Percentiles rank a stretch among this genome's conserved stretches.
phyloP scores from a whole-genome alignment of 2,329 filamentous ascomycete genomes.

The Elsinoe australis region DNA sequence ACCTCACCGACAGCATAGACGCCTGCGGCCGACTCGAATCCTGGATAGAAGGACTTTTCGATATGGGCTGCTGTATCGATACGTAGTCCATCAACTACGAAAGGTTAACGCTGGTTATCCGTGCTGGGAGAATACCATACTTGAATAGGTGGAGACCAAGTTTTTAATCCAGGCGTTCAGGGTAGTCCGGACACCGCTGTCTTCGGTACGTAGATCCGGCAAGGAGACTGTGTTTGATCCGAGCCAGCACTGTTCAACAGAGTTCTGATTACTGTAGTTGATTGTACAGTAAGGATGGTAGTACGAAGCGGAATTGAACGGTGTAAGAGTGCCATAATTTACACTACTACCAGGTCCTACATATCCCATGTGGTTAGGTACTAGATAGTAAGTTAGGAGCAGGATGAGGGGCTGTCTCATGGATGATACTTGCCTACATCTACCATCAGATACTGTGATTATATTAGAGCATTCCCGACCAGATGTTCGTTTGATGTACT shows the following conservation, averaged over 20 bases:
- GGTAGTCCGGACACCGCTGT: conserved; percentile 40
- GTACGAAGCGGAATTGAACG: conserved; percentile 35
- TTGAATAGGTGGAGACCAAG: conserved; percentile 52
- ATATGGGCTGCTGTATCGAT: conserved; percentile 43
- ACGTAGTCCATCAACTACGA: conserved; percentile 43
- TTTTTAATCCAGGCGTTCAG: conserved; percentile 52
- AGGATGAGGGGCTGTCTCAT: too few species aligned
- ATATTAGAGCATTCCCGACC: background rate
- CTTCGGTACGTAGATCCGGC: conserved; percentile 53
- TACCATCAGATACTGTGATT: conserved; percentile 31
- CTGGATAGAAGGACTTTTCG: conserved; percentile 33
- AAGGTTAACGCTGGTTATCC: background rate
- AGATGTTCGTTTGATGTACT: background rate
- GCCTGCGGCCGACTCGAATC: conserved; percentile 29
- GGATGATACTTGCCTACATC: too few species aligned
- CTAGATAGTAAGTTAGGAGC: too few species aligned
- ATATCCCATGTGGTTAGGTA: conserved; percentile 33
- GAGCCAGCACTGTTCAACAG: conserved; percentile 29
- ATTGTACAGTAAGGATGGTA: conserved; percentile 50
- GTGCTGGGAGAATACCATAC: conserved; percentile 16
- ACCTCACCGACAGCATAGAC: conserved; percentile 41
- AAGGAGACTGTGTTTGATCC: conserved; percentile 47
- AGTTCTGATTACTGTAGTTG: conserved; percentile 44
- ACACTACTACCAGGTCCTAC: conserved; percentile 25
- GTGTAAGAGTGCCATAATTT: conserved; percentile 32